Conservation (phyloP, 495 filamentous ascomycete species). For the Talaromyces liani region DNA sequence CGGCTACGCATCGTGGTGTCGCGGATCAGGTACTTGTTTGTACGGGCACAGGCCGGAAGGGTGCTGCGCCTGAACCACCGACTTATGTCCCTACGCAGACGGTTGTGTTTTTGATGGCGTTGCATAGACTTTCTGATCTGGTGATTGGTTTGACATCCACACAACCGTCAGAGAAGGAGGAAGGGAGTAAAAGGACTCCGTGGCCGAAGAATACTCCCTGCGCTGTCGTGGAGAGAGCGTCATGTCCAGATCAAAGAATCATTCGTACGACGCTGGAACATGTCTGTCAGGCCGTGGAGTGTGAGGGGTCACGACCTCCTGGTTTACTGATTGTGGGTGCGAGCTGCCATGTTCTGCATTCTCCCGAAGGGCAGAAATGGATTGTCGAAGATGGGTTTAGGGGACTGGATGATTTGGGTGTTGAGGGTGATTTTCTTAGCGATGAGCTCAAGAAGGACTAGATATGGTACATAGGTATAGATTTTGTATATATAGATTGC, state of each 20-base stretch:
- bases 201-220: conserved; percentile 65
- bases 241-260: conserved; percentile 88
- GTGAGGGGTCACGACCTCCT: conserved; percentile 82
- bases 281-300: conserved; percentile 77
- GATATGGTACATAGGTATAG: neutral
- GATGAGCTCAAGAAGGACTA: neutral
- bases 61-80: conserved; percentile 72
- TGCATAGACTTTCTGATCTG: conserved; percentile 73
- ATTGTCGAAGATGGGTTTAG: conserved; percentile 84
- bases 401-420: conserved; percentile 44
- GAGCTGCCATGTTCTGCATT: conserved; percentile 70
- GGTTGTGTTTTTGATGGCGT: conserved; percentile 91
- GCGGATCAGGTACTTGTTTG: conserved; percentile 90
- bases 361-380: conserved; percentile 55
- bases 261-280: conserved; percentile 76
- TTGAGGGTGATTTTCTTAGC: conserved; percentile 17
- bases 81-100: conserved; percentile 70
- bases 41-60: conserved; percentile 91
- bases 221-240: conserved; percentile 89
- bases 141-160: conserved; percentile 52
- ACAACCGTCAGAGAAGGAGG: conserved; percentile 8
- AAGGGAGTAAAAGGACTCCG: conserved; percentile 16
- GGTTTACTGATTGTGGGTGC: conserved; percentile 83
- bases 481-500: neutral
- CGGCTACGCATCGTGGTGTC: conserved; percentile 80